phyloP scores from a whole-genome alignment of 2,329 filamentous ascomycete species.

The Pestalotiopsis sp. region DNA sequence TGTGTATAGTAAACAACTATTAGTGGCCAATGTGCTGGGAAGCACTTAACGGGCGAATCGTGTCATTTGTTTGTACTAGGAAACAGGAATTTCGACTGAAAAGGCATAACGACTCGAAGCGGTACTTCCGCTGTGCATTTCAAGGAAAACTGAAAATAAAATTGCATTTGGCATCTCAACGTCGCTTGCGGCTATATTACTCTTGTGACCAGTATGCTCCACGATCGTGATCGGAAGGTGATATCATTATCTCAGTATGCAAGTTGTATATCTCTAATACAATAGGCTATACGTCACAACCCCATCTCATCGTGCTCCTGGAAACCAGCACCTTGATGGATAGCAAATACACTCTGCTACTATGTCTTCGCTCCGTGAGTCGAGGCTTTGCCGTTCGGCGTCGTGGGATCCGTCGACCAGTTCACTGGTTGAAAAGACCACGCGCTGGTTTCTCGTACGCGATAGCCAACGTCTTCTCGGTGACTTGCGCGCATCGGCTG shows the following conservation, averaged over 20 bases:
- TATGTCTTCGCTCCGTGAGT: not conserved
- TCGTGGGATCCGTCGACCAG: not conserved
- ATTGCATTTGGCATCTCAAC: not conserved
- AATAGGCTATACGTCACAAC: not conserved
- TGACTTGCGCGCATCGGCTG: not conserved
- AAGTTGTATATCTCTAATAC: not conserved
- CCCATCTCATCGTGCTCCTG: not conserved
- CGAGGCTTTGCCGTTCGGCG: not conserved
- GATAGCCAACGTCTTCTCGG: too few species aligned
- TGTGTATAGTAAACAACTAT: not conserved
- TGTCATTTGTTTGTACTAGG: not conserved
- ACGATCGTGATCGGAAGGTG: not conserved
- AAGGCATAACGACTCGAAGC: not conserved
- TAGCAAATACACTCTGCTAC: not conserved
- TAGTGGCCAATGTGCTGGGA: not conserved
- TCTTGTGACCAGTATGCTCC: not conserved
- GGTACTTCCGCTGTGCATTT: not conserved
- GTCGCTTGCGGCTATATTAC: not conserved
- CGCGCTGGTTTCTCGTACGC: not conserved
- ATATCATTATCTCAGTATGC: not conserved
- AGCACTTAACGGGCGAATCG: not conserved
- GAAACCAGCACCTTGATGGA: not conserved
- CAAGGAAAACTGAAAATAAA: not conserved
- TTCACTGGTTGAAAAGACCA: not conserved
- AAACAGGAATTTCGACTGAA: not conserved